Percentiles rank a stretch among this genome's conserved stretches.
These are phyloP conservation scores for Capsicum rhomboideum DNA, from an alignment of 257 asterid species.

Conservation along the genomic window DNA sequence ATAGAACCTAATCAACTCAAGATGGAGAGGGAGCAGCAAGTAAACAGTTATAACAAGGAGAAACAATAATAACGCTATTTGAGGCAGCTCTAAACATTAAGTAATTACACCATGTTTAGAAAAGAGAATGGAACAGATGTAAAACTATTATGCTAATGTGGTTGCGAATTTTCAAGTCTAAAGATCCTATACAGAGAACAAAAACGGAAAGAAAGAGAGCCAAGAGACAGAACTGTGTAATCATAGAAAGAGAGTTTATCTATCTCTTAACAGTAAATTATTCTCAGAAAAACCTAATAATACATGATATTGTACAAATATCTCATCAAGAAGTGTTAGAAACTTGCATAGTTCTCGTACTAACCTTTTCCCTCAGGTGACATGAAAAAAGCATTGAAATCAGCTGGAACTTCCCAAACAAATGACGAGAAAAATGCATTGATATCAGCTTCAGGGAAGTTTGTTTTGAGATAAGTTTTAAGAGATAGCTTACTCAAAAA, in stretches of 20 bases:
- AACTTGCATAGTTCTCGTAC: background rate
- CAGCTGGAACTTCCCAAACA: slow-evolving; percentile 32
- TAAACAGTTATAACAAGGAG: background rate
- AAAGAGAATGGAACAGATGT: background rate
- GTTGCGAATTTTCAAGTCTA: background rate
- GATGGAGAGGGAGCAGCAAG: background rate
- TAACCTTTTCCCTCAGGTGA: slow-evolving; percentile 11
- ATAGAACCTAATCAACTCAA: slow-evolving; percentile 1
- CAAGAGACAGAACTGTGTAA: background rate
- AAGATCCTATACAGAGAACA: background rate
- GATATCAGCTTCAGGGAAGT: slow-evolving; percentile 26
- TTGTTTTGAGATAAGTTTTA: slow-evolving; percentile 7
- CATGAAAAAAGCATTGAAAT: slow-evolving; percentile 15
- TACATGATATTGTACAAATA: background rate
- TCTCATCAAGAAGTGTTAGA: background rate
- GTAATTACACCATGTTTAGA: background rate
- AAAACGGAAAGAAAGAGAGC: background rate
- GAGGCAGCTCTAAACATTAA: background rate
- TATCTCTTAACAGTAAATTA: background rate
- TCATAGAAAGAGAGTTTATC: background rate
- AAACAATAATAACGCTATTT: background rate
- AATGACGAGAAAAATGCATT: slow-evolving; percentile 24
- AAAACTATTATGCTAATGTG: background rate
- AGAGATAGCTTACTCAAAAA: slow-evolving; percentile 21
- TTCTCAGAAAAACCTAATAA: background rate